Conservation (phyloP, 1,284 basidiomycete genomes). For the Albatrellus sp. region DNA sequence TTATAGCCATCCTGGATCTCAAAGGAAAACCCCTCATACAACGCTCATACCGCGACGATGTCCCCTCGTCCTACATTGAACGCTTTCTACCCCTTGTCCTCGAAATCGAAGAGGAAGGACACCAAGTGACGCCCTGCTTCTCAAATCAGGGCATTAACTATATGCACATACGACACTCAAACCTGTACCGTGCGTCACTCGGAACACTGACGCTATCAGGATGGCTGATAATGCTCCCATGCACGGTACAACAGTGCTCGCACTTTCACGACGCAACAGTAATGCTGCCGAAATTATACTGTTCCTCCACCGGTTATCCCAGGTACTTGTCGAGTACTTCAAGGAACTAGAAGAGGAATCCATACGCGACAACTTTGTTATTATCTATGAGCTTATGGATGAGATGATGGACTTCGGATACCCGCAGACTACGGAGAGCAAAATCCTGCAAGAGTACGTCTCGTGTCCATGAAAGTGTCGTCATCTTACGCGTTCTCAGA, state of each 20-base stretch:
- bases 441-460: conserved; percentile 91
- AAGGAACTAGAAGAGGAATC: conserved; percentile 99
- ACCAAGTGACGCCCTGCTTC: conserved; percentile 92
- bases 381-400: conserved; percentile 95
- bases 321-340: conserved; percentile 95
- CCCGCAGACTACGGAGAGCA: conserved; percentile 98
- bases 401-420: conserved; percentile 99
- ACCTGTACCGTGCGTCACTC: conserved; percentile 75
- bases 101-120: conserved; percentile 96
- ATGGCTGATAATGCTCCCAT: too few relatives aligned
- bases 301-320: conserved; percentile 86
- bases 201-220: neutral
- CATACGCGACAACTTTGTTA: conserved; percentile 97
- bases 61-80: conserved; percentile 81
- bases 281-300: conserved; percentile 96
- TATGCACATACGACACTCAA: conserved; percentile 97
- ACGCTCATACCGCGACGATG: conserved; percentile 95
- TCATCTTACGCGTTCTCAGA: conserved; percentile 25
- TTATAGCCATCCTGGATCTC: conserved; percentile 93
- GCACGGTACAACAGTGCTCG: conserved; percentile 63
- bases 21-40: conserved; percentile 99
- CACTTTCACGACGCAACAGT: conserved; percentile 89
- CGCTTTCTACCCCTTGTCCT: conserved; percentile 90
- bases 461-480: neutral
- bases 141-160: conserved; percentile 91